phyloP scores from a whole-genome alignment of 106 monocot species.

The Narthecium ossifragum region DNA sequence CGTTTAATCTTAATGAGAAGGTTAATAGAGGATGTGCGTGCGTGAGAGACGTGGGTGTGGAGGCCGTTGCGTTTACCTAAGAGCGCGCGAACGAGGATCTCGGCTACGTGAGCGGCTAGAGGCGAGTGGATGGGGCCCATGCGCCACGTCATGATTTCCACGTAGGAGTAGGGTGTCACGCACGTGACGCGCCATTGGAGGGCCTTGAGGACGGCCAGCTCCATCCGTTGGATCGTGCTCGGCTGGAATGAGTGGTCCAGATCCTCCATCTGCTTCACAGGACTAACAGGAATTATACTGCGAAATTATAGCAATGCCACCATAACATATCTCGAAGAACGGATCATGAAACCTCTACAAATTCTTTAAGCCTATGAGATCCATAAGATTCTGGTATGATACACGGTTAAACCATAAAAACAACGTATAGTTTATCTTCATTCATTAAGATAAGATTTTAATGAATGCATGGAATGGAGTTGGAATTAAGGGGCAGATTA shows the following conservation, averaged over 20 bases:
- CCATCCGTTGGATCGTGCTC: slow-evolving; percentile 57
- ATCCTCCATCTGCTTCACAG: slow-evolving; percentile 37
- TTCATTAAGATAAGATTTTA: neutral
- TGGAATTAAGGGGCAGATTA: neutral
- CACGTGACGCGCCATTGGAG: slow-evolving; percentile 64
- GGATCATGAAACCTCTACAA: too few species aligned
- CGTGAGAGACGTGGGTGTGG: neutral
- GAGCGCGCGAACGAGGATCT: slow-evolving; percentile 34
- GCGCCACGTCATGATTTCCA: slow-evolving; percentile 18
- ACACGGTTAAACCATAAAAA: too few species aligned
- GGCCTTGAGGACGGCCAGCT: slow-evolving; percentile 58
- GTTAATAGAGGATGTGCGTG: neutral
- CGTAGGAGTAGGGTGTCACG: slow-evolving; percentile 56
- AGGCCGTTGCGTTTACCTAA: slow-evolving; percentile 17
- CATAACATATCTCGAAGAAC: too few species aligned
- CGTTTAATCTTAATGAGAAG: neutral
- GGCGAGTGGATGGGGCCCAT: neutral
- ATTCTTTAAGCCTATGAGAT: too few species aligned
- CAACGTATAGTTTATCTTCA: too few species aligned
- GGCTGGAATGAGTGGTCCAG: slow-evolving; percentile 39
- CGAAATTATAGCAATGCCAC: too few species aligned
- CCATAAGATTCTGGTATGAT: too few species aligned
- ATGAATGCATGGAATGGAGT: neutral
- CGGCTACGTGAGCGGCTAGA: slow-evolving; percentile 2
- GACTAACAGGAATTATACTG: too few species aligned